Evolutionary conservation across 1,139 yeast species (phyloP), one percentile per base, ranked within the genome.

Genomic region (Nakaseomyces kungkrabaensis): DNA sequence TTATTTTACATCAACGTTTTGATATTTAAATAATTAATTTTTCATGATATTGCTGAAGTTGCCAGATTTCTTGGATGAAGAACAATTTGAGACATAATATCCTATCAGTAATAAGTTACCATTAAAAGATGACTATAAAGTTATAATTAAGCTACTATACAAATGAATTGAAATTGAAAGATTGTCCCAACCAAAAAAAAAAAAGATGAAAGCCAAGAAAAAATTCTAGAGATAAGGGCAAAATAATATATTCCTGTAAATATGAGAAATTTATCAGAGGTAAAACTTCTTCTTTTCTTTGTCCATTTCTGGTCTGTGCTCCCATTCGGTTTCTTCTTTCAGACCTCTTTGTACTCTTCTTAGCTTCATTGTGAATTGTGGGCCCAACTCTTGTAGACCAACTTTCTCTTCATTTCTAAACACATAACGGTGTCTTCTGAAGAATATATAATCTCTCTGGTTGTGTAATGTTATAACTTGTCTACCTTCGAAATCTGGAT

Each of bases 381-480:
- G 98, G 0, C 98, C 98, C 47, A 92, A 73, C 64, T 94, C 98
- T 64, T 92, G 98, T 49, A 92, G 72, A 5, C 98, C 97, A 1
- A 90, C 97, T 61, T 80, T 82, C 65, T 88, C 95, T 57, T 89
- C 96, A 65, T 89, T 86, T 61, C 81, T 77, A 71, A 92, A 92
- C 6, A 88, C 73, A 63, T 92, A 92, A 62, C 98, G 78, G 66
- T 92, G 98, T 70, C 97, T 81, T 69, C 98, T 78, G 75, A 92
- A 89, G 63, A 92, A 92, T 46, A 92, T 86, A 66, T 77, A 94
- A 67, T 92, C 98, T 72, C 98, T 77, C 68, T 92, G 98, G 67
- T 92, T 92, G 67, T 92, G 98, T 64, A 92, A 71, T 0, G 98
- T 92, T 40, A 92, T 85, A 48, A 88, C 98, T 67, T 92, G 97